A percentile compares a stretch with the other conserved stretches of the same genome.
phyloP scores from a whole-genome alignment of 192 early-diverging fungal species.

The Backusella liffmaniae region DNA sequence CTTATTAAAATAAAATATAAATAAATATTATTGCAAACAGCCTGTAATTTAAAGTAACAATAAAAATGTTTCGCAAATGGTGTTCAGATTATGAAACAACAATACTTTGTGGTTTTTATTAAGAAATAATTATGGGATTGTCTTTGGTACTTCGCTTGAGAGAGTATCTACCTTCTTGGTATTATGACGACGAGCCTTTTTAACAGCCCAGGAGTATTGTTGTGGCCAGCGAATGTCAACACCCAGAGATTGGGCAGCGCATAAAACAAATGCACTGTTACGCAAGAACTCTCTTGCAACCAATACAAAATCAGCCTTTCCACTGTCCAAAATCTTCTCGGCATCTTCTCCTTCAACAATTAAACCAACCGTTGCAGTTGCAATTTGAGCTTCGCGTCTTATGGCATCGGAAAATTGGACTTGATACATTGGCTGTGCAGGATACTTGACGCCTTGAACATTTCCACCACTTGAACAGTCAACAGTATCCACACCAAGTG shows the following conservation, averaged over 20 bases:
- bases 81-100: neutral
- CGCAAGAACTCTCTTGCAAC: conserved; percentile 69
- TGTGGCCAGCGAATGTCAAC: conserved; percentile 55
- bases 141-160: neutral
- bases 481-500: conserved; percentile 79
- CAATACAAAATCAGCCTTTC: conserved; percentile 75
- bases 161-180: neutral
- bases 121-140: neutral
- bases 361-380: conserved; percentile 66
- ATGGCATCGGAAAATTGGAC: conserved; percentile 61
- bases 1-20: neutral
- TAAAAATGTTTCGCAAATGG: neutral
- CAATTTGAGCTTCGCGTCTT: conserved; percentile 54
- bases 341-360: conserved; percentile 72
- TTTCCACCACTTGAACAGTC: conserved; percentile 82
- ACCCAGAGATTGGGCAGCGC: conserved; percentile 60
- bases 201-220: conserved; percentile 49
- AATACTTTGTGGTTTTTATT: neutral
- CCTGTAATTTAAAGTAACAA: neutral
- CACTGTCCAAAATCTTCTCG: conserved; percentile 60
- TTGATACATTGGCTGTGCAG: conserved; percentile 50
- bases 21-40: neutral
- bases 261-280: conserved; percentile 63
- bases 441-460: conserved; percentile 22
- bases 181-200: conserved; percentile 10